Conservation (phyloP, 139 green algal species). For the Coccomyxa sp. region DNA sequence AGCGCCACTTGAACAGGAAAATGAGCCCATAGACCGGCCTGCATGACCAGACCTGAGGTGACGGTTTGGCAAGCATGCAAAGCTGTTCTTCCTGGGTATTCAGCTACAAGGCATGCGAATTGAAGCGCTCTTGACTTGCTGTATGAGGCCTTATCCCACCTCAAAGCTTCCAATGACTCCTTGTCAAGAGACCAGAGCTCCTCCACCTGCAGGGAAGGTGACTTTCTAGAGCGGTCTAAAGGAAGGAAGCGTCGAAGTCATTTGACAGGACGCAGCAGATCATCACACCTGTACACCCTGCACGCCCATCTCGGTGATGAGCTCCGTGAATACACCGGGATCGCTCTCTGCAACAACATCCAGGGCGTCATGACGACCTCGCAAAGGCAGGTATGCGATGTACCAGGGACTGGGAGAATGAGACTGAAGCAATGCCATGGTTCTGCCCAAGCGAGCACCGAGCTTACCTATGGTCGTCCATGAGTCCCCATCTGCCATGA, state of each 20-base stretch:
- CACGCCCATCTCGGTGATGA: slow-evolving; percentile 86
- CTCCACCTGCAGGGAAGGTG: slow-evolving; percentile 61
- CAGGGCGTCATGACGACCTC: no score
- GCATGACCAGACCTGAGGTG: no score
- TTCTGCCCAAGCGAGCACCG: neutral
- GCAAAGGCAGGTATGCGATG: no score
- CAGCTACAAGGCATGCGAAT: no score
- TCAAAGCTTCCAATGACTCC: slow-evolving; percentile 48
- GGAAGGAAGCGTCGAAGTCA: neutral
- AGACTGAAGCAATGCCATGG: neutral
- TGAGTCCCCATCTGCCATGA: no score
- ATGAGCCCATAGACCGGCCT: slow-evolving; percentile 95
- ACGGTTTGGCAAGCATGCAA: no score
- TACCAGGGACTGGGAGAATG: no score
- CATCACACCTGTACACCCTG: slow-evolving; percentile 73
- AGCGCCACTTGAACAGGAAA: slow-evolving; percentile 97
- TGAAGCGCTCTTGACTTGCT: no score
- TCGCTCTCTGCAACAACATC: slow-evolving; percentile 71
- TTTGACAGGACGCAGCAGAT: neutral
- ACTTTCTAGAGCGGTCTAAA: no score
- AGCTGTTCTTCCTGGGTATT: no score
- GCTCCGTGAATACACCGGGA: slow-evolving; percentile 92
- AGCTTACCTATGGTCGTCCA: slow-evolving; percentile 32
- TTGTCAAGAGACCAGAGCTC: slow-evolving; percentile 86
- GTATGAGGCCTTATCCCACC: slow-evolving; percentile 29